Conservation (phyloP, 352 stramenopile genomes). For the Globisporangium splendens region DNA sequence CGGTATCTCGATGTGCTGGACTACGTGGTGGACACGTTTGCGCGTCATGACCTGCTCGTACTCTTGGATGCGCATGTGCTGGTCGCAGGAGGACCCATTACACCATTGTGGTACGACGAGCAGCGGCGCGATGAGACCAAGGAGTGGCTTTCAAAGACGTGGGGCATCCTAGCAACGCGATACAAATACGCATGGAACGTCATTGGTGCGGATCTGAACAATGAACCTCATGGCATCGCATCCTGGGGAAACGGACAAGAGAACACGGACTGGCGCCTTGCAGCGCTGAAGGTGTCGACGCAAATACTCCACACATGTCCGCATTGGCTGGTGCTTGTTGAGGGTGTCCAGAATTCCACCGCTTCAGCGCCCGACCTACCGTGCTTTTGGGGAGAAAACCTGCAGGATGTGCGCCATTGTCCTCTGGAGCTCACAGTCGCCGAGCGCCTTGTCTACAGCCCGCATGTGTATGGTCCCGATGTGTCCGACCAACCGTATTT, state of each 20-base stretch:
- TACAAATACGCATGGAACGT: conserved; percentile 45
- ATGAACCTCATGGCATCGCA: conserved; percentile 49
- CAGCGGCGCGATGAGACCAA: conserved; percentile 9
- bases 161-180: conserved; percentile 29
- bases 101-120: conserved; percentile 39
- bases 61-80: conserved; percentile 53
- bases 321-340: conserved; percentile 50
- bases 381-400: conserved; percentile 55
- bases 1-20: conserved; percentile 56
- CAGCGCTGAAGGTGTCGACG: conserved; percentile 22
- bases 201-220: conserved; percentile 49
- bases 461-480: conserved; percentile 45
- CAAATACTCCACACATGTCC: conserved; percentile 26
- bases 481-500: conserved; percentile 48
- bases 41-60: conserved; percentile 30
- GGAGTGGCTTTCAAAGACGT: conserved; percentile 27
- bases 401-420: conserved; percentile 23
- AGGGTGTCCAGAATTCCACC: conserved; percentile 42
- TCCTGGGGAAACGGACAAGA: conserved; percentile 38
- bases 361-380: conserved; percentile 23
- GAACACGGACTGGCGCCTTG: conserved; percentile 46
- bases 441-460: conserved; percentile 47
- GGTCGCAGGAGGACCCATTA: conserved; percentile 29
- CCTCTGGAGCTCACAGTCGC: conserved; percentile 27
- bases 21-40: conserved; percentile 34